A percentile compares a stretch with the other conserved stretches of the same genome.
Conservation (phyloP, 352 stramenopile genomes). For the Pythium scleroteichum region DNA sequence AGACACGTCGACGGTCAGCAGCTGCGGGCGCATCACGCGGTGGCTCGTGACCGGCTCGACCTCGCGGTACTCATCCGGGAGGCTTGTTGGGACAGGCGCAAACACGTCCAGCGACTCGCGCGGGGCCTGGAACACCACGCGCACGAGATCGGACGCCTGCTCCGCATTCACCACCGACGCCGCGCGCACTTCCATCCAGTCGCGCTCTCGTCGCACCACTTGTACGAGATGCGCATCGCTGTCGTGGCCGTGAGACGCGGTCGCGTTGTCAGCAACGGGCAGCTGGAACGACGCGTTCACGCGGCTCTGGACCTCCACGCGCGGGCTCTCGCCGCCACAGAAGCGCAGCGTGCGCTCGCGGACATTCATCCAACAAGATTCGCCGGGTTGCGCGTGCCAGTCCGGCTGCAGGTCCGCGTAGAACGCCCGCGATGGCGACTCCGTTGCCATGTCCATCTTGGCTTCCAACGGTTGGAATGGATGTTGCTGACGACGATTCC, state of each 20-base stretch:
- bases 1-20: constrained; percentile 53
- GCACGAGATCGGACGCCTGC: constrained; percentile 1
- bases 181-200: constrained; percentile 52
- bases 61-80: constrained; percentile 5
- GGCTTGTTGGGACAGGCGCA: constrained; percentile 1
- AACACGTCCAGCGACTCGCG: constrained; percentile 38
- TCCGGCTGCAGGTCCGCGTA: constrained; percentile 76
- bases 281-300: constrained; percentile 50
- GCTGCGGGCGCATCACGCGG: constrained; percentile 29
- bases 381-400: constrained; percentile 36
- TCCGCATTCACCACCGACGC: not conserved
- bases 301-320: constrained; percentile 18
- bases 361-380: constrained; percentile 52
- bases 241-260: constrained; percentile 10
- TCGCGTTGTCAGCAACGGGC: constrained; percentile 18
- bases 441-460: constrained; percentile 11
- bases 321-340: constrained; percentile 8
- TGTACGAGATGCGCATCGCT: constrained; percentile 32
- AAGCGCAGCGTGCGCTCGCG: constrained; percentile 45
- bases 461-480: constrained; percentile 9
- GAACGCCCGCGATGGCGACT: constrained; percentile 11
- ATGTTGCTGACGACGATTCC: too few relatives aligned
- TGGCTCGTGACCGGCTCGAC: not conserved
- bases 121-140: constrained; percentile 57
- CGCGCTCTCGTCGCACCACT: constrained; percentile 34